Base-by-base conservation (phyloP, 1,284 basidiomycete genomes). In the Sporisorium scitamineum region DNA sequence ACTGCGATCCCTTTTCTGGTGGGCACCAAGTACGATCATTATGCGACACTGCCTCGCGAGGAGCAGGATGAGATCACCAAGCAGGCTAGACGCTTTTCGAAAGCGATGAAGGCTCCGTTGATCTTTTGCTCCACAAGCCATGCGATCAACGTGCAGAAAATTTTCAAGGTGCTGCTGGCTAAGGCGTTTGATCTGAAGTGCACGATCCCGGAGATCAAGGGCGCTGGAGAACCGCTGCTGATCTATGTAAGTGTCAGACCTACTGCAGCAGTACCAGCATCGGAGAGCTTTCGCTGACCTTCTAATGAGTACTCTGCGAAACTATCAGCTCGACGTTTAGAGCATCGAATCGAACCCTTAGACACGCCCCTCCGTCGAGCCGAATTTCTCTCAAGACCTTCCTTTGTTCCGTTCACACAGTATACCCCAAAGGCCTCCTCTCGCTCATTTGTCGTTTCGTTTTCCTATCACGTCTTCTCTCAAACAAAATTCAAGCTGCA, bases 21-120 rank as follows among this genome's bases (percentile, higher is more conserved):
- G 78, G 96, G 96, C 75, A 98, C 96, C 54, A 99, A 99, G 87
- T 99, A 94, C 86, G 96, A 99, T 87, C 92, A 92, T 61, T 99
- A 98, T 86, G 91, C 93, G n/a, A 93, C 93, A 24, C 94, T 98
- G 86, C 92, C 95, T 54, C 89, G 93, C 82, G 95, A 98, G 84
- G 96, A 99, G 86, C 96, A 98, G 86, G 96, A 98, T 86, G 96
- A 99, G 87, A 95, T 97, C 80, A 97, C 96, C 34, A 95, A 95
- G 87, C 68, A 80, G 58, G 79, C 80, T 42, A 94, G 95, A 86
- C 91, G 95, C 76, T 99, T 98, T 87, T 93, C 94, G 61, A 92
- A 94, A 85, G 96, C 96, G 52, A 99, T 98, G 96, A 95, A 97
- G 84, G 95, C 96, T 10, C 96, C 95, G 10, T 88, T 99, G 80